Conservation (phyloP, 306 rosid genomes). For the Delonix regia region DNA sequence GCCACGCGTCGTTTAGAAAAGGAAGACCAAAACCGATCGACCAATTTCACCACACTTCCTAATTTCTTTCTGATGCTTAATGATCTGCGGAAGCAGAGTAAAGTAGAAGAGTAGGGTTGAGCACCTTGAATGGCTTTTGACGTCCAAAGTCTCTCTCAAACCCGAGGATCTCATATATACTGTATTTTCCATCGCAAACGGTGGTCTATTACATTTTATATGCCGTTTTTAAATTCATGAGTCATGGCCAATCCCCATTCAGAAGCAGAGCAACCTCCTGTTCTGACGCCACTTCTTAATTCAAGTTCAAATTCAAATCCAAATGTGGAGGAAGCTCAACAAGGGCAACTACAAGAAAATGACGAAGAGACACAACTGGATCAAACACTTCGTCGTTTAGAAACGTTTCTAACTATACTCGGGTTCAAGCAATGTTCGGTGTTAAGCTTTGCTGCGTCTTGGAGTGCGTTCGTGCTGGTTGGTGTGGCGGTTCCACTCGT, state of each 20-base stretch:
- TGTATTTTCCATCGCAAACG: not conserved
- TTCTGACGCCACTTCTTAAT: not conserved
- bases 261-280: conserved; percentile 33
- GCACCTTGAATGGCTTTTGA: not conserved
- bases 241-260: conserved; percentile 41
- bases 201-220: not conserved
- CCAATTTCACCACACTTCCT: not conserved
- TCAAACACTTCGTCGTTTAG: conserved; percentile 41
- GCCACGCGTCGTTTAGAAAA: not conserved
- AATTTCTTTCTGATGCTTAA: not conserved
- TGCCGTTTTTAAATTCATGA: not conserved
- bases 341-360: not conserved
- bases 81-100: not conserved
- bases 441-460: conserved; percentile 38
- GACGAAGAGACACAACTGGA: conserved; percentile 39
- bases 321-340: not conserved
- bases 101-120: not conserved
- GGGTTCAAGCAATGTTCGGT: conserved; percentile 45
- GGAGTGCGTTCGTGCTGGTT: conserved; percentile 44
- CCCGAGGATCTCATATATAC: not conserved
- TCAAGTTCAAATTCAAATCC: conserved; percentile 23
- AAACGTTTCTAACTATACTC: conserved; percentile 43
- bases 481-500: conserved; percentile 44
- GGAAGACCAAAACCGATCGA: not conserved
- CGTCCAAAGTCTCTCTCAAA: not conserved